Evolutionary conservation across 306 rosid genomes (phyloP), one percentile per base, ranked within the genome.

Genomic region (Trifolium repens): DNA sequence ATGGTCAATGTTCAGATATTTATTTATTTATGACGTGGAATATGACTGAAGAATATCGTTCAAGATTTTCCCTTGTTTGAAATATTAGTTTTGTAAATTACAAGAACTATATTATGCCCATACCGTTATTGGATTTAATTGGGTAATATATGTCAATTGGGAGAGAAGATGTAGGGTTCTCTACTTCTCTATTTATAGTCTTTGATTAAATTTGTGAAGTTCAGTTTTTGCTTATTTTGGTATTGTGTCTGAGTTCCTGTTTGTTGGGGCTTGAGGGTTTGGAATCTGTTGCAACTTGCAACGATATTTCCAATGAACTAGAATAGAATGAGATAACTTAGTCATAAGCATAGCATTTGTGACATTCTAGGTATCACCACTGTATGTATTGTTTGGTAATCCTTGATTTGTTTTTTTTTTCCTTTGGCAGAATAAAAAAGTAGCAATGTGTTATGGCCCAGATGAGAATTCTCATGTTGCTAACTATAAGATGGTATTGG

Each of bases 381-480:
- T 78, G 53, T 66, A 50, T 57, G 58, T 49, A 46, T 58, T 73
- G 75, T 61, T 65, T 69, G 69, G 62, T 69, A 78, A 75, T 67
- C 69, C 63, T 74, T 74, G 54, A 54, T 40, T 53, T 67, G 11
- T n/a, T 49, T 47, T 35, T 39, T 39, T 68, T 70, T 65, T 73
- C 19, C 0, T 17, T 17, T 17, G 19, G 19, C 81, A 72, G 47
- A 88, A 76, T 67, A 93, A 80, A 83, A 87, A 77, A 61, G 47
- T 52, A 65, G 72, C 90, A 34, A 85, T 88, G 85, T 80, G 59
- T 67, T 86, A 77, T 81, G 98, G 97, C 55, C 98, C 96, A 17
- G 88, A 16, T 9, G 94, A 94, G 85, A 94, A 94, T 82, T 76
- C 87, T 66, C 89, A 80, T 81, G 96, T 90, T 35, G 76, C 85